A percentile compares a stretch with the other conserved stretches of the same genome.
phyloP scores from a whole-genome alignment of 2,329 filamentous ascomycete genomes.

The Epichloe festucae region DNA sequence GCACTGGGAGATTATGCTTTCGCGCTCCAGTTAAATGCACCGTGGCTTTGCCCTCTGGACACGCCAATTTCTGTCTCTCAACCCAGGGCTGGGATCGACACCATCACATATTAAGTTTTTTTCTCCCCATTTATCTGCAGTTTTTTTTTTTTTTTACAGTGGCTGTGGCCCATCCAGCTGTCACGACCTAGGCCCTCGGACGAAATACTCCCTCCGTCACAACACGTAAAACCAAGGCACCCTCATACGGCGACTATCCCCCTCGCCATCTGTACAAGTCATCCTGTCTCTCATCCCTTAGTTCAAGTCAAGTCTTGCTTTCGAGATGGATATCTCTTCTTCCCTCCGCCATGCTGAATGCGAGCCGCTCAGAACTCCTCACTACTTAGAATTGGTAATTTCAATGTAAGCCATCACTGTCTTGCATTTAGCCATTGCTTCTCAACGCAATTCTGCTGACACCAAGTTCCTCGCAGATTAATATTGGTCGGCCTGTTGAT shows the following conservation, averaged over 20 bases:
- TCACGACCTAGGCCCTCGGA: not conserved
- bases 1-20: conserved; percentile 1
- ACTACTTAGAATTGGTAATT: conserved; percentile 40
- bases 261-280: not conserved
- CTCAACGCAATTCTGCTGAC: not conserved
- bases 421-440: not conserved
- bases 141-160: not conserved
- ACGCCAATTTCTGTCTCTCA: not conserved
- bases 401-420: conserved; percentile 32
- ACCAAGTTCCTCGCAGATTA: conserved; percentile 29
- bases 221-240: not conserved
- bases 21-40: not conserved
- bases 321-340: not conserved
- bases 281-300: not conserved
- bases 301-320: not conserved
- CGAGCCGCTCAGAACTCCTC: conserved; percentile 38
- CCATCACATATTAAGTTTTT: not conserved
- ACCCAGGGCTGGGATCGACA: not conserved
- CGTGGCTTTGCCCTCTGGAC: not conserved
- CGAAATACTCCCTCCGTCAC: not conserved
- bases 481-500: conserved; percentile 80
- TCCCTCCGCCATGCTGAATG: conserved; percentile 19
- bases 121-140: not conserved
- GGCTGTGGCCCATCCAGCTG: not conserved
- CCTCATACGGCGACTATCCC: not conserved